A percentile compares a stretch with the other conserved stretches of the same genome.
Evolutionary conservation across 306 rosid species (phyloP).

Genomic region (Canavalia ensiformis): DNA sequence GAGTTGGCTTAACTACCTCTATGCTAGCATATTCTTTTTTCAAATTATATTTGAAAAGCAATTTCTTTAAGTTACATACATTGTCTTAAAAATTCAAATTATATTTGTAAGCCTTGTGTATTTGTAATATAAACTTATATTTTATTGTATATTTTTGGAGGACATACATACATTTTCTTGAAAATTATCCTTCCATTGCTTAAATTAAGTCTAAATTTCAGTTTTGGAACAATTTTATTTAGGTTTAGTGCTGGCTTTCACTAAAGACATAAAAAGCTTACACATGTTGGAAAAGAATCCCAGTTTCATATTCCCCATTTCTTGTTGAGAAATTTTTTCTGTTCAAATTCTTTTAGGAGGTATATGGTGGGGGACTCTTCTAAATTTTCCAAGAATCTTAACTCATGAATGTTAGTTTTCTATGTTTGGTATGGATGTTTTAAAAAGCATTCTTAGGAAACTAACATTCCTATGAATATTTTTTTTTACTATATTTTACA

Average conservation of each 20-base stretch:
- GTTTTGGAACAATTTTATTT: background rate
- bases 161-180: background rate
- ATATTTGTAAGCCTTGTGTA: background rate
- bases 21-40: background rate
- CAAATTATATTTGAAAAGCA: background rate
- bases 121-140: background rate
- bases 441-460: no score
- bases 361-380: no score
- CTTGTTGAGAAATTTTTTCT: slow-evolving; percentile 6
- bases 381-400: no score
- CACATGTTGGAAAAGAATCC: slow-evolving; percentile 21
- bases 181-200: background rate
- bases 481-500: no score
- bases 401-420: no score
- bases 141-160: background rate
- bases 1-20: background rate
- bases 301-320: slow-evolving; percentile 27
- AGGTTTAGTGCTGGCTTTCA: background rate
- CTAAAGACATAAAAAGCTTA: background rate
- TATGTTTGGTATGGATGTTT: no score
- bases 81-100: background rate
- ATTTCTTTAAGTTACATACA: background rate
- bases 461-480: no score
- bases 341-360: background rate
- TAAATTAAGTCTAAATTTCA: background rate